Percentiles rank a stretch among this genome's conserved stretches.
phyloP scores from a whole-genome alignment of 2,329 filamentous ascomycete genomes.

The Alternaria solani region DNA sequence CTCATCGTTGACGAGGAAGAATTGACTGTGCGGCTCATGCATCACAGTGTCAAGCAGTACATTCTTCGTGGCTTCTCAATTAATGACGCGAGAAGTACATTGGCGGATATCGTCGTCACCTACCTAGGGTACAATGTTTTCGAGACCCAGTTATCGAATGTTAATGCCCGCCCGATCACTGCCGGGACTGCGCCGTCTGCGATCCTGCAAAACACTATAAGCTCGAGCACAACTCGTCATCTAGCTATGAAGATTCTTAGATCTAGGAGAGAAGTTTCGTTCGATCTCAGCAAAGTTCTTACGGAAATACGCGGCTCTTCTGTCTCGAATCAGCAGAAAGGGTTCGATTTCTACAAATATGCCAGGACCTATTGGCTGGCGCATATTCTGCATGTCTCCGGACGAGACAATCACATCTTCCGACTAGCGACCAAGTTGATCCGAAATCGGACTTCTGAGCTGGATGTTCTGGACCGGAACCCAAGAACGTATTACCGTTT shows the following conservation, averaged over 20 bases:
- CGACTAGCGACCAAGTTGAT: constrained; percentile 10
- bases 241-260: constrained; percentile 21
- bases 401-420: constrained; percentile 9
- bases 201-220: constrained; percentile 16
- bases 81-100: not conserved
- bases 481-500: not conserved
- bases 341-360: constrained; percentile 22
- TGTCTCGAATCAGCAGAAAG: not conserved
- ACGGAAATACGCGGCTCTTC: constrained; percentile 7
- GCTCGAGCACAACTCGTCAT: constrained; percentile 5
- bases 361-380: constrained; percentile 24
- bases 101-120: constrained; percentile 30
- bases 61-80: constrained; percentile 10
- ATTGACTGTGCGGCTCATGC: constrained; percentile 26
- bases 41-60: constrained; percentile 33
- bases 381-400: constrained; percentile 18
- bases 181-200: constrained; percentile 14
- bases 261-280: constrained; percentile 15
- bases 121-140: constrained; percentile 35
- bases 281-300: constrained; percentile 23
- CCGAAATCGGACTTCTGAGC: not conserved
- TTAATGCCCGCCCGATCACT: constrained; percentile 6
- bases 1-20: constrained; percentile 37
- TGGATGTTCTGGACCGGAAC: not conserved
- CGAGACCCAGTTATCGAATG: constrained; percentile 22